phyloP scores from a whole-genome alignment of 768 basidiomycete genomes.

The Russula dissimulans region DNA sequence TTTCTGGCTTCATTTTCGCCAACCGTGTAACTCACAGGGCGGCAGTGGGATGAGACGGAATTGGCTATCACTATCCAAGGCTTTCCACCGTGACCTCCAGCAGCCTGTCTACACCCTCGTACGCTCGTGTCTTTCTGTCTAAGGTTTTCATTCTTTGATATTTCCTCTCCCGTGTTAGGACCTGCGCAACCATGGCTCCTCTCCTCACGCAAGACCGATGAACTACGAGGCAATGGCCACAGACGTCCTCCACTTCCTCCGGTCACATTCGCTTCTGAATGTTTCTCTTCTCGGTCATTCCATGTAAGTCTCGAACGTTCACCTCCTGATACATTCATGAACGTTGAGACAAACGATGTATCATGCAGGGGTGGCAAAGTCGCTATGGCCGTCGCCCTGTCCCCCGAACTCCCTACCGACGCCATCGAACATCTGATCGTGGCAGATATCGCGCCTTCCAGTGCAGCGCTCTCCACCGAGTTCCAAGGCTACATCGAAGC shows the following conservation, averaged over 20 bases:
- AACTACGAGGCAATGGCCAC: constrained; percentile 71
- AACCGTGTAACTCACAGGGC: neutral
- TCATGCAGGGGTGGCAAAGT: constrained; percentile 74
- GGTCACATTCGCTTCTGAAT: constrained; percentile 41
- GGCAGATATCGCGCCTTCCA: constrained; percentile 74
- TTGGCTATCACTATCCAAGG: constrained; percentile 75
- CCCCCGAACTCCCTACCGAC: constrained; percentile 32
- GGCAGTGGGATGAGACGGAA: constrained; percentile 80
- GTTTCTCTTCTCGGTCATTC: constrained; percentile 83
- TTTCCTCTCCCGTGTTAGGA: constrained; percentile 40
- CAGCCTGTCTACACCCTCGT: constrained; percentile 71
- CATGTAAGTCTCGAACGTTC: constrained; percentile 44
- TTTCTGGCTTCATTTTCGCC: neutral
- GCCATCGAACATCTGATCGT: constrained; percentile 53
- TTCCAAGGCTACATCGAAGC: constrained; percentile 57
- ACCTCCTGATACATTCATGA: too few relatives aligned
- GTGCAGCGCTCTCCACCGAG: constrained; percentile 47
- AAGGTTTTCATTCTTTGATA: neutral
- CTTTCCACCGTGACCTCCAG: constrained; percentile 53
- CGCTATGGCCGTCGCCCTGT: constrained; percentile 62
- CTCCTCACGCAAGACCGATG: constrained; percentile 66
- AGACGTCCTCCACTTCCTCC: constrained; percentile 65
- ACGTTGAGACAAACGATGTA: neutral
- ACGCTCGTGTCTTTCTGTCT: constrained; percentile 17
- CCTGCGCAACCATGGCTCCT: constrained; percentile 82